Base-by-base conservation (phyloP, 2,329 filamentous ascomycete genomes). In the Ascochyta rabiei region DNA sequence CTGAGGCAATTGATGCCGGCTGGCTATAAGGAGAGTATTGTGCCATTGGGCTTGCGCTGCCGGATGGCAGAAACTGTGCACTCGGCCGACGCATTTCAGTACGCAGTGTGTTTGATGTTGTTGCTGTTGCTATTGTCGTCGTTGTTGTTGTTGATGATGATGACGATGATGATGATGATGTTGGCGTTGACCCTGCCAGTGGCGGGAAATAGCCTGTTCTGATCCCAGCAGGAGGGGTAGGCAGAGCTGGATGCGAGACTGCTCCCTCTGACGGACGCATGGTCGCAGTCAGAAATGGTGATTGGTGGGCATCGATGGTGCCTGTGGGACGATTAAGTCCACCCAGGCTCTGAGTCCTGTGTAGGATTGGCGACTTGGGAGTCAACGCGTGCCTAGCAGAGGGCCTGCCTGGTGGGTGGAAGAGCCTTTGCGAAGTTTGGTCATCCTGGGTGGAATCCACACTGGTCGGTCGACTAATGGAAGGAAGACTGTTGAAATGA, bases 361-460 rank as follows among this genome's bases (percentile, higher is more conserved):
- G 75, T 35, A 80, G 47, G 4, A 67, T 73, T 9, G 85, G 84
- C 9, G 86, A 86, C 59, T 81, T 79, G 0, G 86, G 84, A 10
- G 82, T 86, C 56, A 86, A 67, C n/a, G 84, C 80, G 30, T 81
- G 80, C 59, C 84, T 77, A 49, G 75, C 42, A 39, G 65, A 57
- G 33, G 65, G 66, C 24, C 62, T 63, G 34, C 63, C 61, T 26
- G 67, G 67, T 4, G 63, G 66, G 35, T 61, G 69, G 51, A 66
- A 73, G 16, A 50, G 64, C 50, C 66, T 66, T 15, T 49, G 59
- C n/a, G 61, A 53, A 10, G 59, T 53, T 12, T 58, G 57, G 1
- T 71, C 70, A 8, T 65, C 68, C 21, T 66, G 64, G 0, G 60
- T 66, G 2, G 70, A 73, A 41, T 73, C 71, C 2, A 72, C 70